Base-by-base conservation (phyloP, 1,139 yeast species). In the Taiozyma onychis region DNA sequence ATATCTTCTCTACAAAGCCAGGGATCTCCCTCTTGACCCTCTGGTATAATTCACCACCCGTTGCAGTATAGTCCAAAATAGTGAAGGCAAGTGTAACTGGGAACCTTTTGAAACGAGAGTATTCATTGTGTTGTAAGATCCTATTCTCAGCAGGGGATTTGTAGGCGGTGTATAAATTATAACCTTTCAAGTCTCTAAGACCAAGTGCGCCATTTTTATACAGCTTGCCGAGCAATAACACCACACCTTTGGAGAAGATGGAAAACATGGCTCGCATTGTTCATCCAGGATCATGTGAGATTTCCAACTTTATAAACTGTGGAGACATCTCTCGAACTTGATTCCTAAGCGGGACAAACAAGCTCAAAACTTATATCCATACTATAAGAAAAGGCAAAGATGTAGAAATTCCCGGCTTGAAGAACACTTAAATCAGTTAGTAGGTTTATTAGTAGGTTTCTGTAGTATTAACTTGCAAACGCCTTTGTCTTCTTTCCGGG, bases 101-200 rank as follows among this genome's bases (percentile, higher is more conserved):
- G 46, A 53, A 64, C 34, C 52, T 54, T 5, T 52, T 54, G 51
- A 66, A 68, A 39, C 71, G 51, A 1, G 70, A 65, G 46, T 63
- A 68, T 43, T 68, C 69, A 42, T 65, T 65, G 49, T 66, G 70
- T 42, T 65, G 71, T 37, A 54, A 57, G n/a, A 68, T 50, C 14
- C 48, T 46, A 13, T 48, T 51, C 8, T 51, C 54, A 1, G 63
- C 51, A 2, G 66, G 63, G 11, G 67, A 67, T 48, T 67, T 66
- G 10, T 42, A 41, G 14, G 70, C 71, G 1, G 69, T 66, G 41
- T 59, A 59, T 3, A 68, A 48, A 44, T 57, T 52, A 6, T 57
- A 59, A 1, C 63, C 62, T 8, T 64, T 54, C 18, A 61, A 57
- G 14, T 61, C 59, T 50, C 72, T 57, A 39, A 56, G 46, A 3